Percentiles rank a stretch among this genome's conserved stretches.
phyloP scores from a whole-genome alignment of 495 filamentous ascomycete species.

The Hamigera avellanea region DNA sequence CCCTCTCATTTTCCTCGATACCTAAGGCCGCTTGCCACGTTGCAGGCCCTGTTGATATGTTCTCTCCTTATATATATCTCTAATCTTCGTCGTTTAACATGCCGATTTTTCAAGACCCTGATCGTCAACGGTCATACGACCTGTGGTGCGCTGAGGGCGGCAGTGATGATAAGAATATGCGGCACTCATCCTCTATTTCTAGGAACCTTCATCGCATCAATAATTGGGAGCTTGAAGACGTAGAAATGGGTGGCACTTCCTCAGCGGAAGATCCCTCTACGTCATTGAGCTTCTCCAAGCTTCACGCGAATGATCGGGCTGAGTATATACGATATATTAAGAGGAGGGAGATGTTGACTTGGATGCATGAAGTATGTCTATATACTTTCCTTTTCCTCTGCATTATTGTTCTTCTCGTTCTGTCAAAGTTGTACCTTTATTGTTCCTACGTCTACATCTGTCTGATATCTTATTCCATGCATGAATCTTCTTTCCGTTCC shows the following conservation, averaged over 20 bases:
- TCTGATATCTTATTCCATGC: too few species aligned
- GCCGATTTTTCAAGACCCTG: constrained; percentile 30
- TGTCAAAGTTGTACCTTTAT: too few species aligned
- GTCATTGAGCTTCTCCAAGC: constrained; percentile 6
- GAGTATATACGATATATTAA: constrained; percentile 83
- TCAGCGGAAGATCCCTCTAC: constrained; percentile 1
- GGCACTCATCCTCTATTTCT: constrained; percentile 7
- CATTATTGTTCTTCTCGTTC: not conserved
- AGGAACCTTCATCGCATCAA: constrained; percentile 1
- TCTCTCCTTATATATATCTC: not conserved
- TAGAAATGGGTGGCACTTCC: constrained; percentile 3
- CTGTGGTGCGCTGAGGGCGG: constrained; percentile 17
- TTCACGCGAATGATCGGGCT: constrained; percentile 43
- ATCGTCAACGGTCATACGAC: constrained; percentile 21
- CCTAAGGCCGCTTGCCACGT: constrained; percentile 11
- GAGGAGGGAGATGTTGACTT: constrained; percentile 62
- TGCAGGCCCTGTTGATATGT: not conserved
- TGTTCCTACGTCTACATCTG: too few species aligned
- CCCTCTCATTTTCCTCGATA: not conserved
- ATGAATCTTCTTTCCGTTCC: too few species aligned
- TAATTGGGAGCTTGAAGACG: constrained; percentile 2
- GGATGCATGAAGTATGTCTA: constrained; percentile 55
- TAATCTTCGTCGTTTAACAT: constrained; percentile 11
- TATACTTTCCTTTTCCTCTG: not conserved
- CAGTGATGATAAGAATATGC: constrained; percentile 6